Evolutionary conservation across 2,329 filamentous ascomycete genomes (phyloP), one percentile per base, ranked within the genome.

Genomic region (Epichloe gansuensis): DNA sequence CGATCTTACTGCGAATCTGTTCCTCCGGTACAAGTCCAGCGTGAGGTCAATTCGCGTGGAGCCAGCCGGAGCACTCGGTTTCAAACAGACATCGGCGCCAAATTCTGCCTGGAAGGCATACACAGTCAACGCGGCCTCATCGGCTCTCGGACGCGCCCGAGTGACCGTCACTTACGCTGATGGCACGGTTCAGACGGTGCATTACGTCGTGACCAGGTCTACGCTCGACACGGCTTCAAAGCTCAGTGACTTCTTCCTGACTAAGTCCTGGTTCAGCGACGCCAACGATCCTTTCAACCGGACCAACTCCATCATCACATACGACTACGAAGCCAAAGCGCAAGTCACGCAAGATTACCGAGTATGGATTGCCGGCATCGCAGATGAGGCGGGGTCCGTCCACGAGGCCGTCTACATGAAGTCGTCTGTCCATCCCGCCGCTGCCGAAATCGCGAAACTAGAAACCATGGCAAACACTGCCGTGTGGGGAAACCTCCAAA

Each of bases 281-380:
- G 67, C 66, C 0, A 68, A 69, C 0, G 79, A 82, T 52, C 74
- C 75, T 0, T 82, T 82, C 55, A 63, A 69, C 1, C 69, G 79
- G 34, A 69, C 72, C 0, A 74, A 76, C 0, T 81, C 78, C 0
- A 68, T 80, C 53, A 75, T 82, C 63, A 74, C 72, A 0, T 82
- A 80, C 55, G 77, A 82, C 57, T 74, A 64, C 59, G 77, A 71
- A 62, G 70, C 56, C 3, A 60, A 62, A 5, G 56, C 65, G 7
- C 68, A 70, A 25, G 72, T 76, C 3, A 61, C 65, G 34, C 74
- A 75, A 49, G 73, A 76, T 36, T 52, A 67, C 1, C 70, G 79
- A 1, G 77, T 72, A 6, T 82, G 78, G 78, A 74, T 82, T 4
- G 71, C 78, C 0, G 79, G 79, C 0, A 67, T 82, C 0, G 80